Conservation (phyloP, 2,329 filamentous ascomycete genomes). For the Diaporthe sp. region DNA sequence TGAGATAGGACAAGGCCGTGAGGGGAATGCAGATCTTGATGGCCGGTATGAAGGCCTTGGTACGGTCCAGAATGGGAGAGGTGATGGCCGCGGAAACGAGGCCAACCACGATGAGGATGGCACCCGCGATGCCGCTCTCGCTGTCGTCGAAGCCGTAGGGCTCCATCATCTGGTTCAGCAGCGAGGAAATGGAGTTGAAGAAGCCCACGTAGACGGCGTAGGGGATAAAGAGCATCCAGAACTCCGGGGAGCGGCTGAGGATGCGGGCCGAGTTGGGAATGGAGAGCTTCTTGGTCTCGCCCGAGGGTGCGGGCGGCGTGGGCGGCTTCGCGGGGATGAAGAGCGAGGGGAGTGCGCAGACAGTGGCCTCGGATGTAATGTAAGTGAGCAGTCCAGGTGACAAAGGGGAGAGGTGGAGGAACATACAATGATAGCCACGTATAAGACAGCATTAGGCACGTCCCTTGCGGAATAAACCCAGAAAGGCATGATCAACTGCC, state of each 20-base stretch:
- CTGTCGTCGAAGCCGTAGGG: conserved; percentile 89
- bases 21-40: conserved; percentile 83
- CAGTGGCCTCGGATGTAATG: conserved; percentile 63
- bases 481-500: conserved; percentile 87
- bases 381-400: conserved; percentile 6
- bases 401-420: neutral
- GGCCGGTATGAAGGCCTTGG: conserved; percentile 81
- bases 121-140: conserved; percentile 90
- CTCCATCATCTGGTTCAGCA: conserved; percentile 90
- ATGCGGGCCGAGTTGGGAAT: conserved; percentile 66
- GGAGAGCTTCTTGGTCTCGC: conserved; percentile 68
- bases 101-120: conserved; percentile 89
- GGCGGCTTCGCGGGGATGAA: conserved; percentile 85
- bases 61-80: conserved; percentile 87
- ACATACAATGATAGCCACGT: conserved; percentile 84
- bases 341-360: conserved; percentile 80
- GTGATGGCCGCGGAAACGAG: conserved; percentile 82
- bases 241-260: conserved; percentile 73
- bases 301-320: conserved; percentile 80
- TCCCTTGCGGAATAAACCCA: conserved; percentile 75
- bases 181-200: conserved; percentile 92
- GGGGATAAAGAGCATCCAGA: conserved; percentile 86
- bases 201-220: conserved; percentile 89
- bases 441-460: conserved; percentile 86
- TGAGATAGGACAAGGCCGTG: conserved; percentile 79